Evolutionary conservation across 1,284 basidiomycete species (phyloP).

Genomic region (Puccinia brachypodii): DNA sequence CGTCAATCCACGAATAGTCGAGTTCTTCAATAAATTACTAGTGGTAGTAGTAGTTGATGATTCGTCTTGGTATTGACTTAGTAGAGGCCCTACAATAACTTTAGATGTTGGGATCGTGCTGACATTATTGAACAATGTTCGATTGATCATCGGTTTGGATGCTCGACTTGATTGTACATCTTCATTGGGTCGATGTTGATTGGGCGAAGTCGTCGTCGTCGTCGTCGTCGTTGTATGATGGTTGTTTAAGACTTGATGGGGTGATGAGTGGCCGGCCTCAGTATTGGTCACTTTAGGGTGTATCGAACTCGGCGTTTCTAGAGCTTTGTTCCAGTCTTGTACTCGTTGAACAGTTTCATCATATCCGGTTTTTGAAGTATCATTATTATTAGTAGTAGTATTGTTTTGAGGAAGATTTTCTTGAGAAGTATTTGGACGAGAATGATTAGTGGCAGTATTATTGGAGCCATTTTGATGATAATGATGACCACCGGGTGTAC

Average conservation of each 20-base stretch:
- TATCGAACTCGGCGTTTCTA: slow-evolving; percentile 57
- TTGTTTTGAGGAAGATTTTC: slow-evolving; percentile 23
- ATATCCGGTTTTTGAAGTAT: slow-evolving; percentile 59
- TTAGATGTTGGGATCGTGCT: slow-evolving; percentile 28
- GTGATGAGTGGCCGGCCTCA: slow-evolving; percentile 23
- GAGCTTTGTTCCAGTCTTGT: slow-evolving; percentile 96
- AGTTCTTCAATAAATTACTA: slow-evolving; percentile 44
- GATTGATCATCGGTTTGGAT: slow-evolving; percentile 11
- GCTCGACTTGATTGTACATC: slow-evolving; percentile 3
- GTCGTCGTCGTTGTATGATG: slow-evolving; percentile 20
- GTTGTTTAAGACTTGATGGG: slow-evolving; percentile 18
- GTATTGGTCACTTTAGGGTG: slow-evolving; percentile 19
- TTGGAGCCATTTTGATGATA: slow-evolving; percentile 27
- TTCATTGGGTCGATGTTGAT: slow-evolving; percentile 31
- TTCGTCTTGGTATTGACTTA: slow-evolving; percentile 26
- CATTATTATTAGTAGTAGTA: too few relatives aligned
- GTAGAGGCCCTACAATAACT: slow-evolving; percentile 5
- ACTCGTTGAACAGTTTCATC: slow-evolving; percentile 92
- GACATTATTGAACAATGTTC: slow-evolving; percentile 8
- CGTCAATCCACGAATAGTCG: slow-evolving; percentile 36
- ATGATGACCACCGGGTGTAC: slow-evolving; percentile 42
- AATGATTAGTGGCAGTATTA: neutral
- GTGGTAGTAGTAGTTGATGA: too few relatives aligned
- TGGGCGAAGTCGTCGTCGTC: slow-evolving; percentile 12
- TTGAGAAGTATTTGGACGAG: neutral